A percentile compares a stretch with the other conserved stretches of the same genome.
These are phyloP conservation scores for Blastocystis hominis DNA, from an alignment of 352 stramenopile genomes.

Conservation along the genomic window DNA sequence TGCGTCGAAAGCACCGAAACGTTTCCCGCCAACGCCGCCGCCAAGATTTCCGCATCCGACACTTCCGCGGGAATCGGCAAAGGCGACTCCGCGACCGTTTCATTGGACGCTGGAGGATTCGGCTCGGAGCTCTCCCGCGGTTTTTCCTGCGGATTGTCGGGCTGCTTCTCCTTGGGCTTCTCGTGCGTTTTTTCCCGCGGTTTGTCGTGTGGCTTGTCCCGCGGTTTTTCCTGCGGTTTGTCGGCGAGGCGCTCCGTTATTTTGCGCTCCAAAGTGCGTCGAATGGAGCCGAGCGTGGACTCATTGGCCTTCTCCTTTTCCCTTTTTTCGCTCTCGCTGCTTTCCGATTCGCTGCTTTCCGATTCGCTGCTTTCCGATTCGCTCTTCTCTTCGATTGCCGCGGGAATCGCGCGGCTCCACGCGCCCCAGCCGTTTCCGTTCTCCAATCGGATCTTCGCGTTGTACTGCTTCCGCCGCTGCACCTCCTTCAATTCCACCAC, in stretches of 20 bases:
- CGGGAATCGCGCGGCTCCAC: neutral
- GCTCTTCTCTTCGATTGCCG: neutral
- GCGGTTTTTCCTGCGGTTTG: neutral
- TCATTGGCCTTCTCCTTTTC: neutral
- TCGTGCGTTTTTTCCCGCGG: too few relatives aligned
- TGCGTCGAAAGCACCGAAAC: neutral
- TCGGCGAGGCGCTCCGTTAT: too few relatives aligned
- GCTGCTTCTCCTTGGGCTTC: neutral
- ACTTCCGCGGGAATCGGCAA: neutral
- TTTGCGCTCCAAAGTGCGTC: too few relatives aligned
- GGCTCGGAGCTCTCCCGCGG: neutral
- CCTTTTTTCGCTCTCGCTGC: neutral
- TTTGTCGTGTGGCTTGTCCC: too few relatives aligned
- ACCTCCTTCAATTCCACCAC: neutral
- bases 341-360: neutral
- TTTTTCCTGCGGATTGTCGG: neutral
- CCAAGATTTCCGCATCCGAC: neutral
- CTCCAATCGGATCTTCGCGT: neutral
- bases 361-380: neutral
- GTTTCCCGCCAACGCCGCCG: neutral
- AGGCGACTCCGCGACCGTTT: too few relatives aligned
- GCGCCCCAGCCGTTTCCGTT: neutral
- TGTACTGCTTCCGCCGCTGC: neutral
- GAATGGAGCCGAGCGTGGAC: too few relatives aligned
- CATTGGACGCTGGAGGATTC: neutral